A percentile compares a stretch with the other conserved stretches of the same genome.
Conservation (phyloP, 257 asterid species). For the Rubia yunnanensis region DNA sequence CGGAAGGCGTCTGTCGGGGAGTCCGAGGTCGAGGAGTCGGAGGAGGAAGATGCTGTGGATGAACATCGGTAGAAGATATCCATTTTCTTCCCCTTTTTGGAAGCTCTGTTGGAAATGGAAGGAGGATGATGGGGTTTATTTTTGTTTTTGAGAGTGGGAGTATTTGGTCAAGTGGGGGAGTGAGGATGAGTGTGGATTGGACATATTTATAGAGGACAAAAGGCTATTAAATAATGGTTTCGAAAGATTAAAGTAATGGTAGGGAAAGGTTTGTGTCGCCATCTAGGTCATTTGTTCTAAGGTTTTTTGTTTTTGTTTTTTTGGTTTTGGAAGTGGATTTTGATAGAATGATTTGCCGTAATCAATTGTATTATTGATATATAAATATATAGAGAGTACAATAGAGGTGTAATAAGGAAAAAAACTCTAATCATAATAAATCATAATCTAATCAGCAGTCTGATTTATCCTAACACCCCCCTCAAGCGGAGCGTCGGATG, state of each 20-base stretch:
- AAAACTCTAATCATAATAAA: too few relatives aligned
- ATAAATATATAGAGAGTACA: too few relatives aligned
- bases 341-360: too few relatives aligned
- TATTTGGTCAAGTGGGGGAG: not conserved
- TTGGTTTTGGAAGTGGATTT: not conserved
- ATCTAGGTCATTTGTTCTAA: not conserved
- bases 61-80: slow-evolving; percentile 40
- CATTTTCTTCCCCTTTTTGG: slow-evolving; percentile 15
- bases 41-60: slow-evolving; percentile 42
- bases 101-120: not conserved
- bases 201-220: slow-evolving; percentile 18
- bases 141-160: not conserved
- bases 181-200: slow-evolving; percentile 6
- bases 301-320: too few relatives aligned
- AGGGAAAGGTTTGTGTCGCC: not conserved
- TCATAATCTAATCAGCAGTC: too few relatives aligned
- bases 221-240: not conserved
- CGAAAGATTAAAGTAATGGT: not conserved
- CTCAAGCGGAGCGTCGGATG: too few relatives aligned
- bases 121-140: not conserved
- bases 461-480: too few relatives aligned
- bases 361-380: too few relatives aligned
- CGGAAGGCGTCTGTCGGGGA: slow-evolving; percentile 16
- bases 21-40: slow-evolving; percentile 40
- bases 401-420: too few relatives aligned